phyloP scores from a whole-genome alignment of 23 red algal genomes.

The Rhodosorus marinus region DNA sequence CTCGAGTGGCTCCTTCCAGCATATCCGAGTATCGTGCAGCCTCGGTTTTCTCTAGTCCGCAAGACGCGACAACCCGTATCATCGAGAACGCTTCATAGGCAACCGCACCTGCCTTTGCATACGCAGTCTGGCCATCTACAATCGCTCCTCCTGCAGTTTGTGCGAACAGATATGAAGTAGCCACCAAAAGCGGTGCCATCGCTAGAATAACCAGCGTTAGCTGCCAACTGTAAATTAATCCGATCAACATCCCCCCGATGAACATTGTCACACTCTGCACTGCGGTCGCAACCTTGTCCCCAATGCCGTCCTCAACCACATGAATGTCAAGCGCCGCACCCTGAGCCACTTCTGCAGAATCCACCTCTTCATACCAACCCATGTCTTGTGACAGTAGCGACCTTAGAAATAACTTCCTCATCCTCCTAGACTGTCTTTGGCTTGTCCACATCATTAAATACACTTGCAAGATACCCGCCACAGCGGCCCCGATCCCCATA shows the following conservation, averaged over 20 bases:
- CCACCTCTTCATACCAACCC: conserved; percentile 23
- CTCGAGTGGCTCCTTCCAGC: conserved; percentile 31
- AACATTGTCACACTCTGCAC: conserved; percentile 47
- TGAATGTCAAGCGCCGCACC: conserved; percentile 50
- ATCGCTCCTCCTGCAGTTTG: conserved; percentile 36
- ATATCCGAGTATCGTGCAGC: conserved; percentile 31
- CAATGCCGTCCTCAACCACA: conserved; percentile 43
- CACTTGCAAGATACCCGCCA: conserved; percentile 40
- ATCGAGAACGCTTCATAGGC: conserved; percentile 63
- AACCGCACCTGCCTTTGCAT: conserved; percentile 63
- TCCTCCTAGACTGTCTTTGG: conserved; percentile 21
- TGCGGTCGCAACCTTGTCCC: conserved; percentile 35
- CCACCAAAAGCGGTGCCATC: conserved; percentile 39
- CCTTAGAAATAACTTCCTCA: conserved; percentile 42
- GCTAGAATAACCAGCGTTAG: conserved; percentile 64
- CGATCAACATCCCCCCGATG: conserved; percentile 48
- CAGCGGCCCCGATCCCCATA: conserved; percentile 40
- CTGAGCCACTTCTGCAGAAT: conserved; percentile 47
- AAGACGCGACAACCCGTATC: conserved; percentile 69
- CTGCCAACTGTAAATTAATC: conserved; percentile 48
- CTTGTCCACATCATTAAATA: conserved; percentile 35
- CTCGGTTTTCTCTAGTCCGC: conserved; percentile 42
- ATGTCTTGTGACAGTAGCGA: conserved; percentile 56
- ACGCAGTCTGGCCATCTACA: conserved; percentile 46
- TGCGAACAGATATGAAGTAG: conserved; percentile 41